Percentiles rank a stretch among this genome's conserved stretches.
phyloP scores from a whole-genome alignment of 2,329 filamentous ascomycete genomes.

The Penicillium sp. region DNA sequence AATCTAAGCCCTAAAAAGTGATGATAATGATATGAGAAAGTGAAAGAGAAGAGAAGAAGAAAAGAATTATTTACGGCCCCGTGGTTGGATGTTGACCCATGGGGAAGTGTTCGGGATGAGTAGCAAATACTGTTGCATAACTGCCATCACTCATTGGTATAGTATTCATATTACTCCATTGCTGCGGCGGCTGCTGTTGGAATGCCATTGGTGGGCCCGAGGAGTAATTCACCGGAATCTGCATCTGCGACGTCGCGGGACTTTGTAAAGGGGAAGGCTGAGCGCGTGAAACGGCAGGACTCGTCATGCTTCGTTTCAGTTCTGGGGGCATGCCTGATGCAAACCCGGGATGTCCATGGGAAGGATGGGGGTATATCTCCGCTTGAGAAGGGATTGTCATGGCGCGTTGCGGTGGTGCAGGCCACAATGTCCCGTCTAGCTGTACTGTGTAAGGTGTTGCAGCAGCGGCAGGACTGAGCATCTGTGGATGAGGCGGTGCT shows the following conservation, averaged over 20 bases:
- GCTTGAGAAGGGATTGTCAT: conserved; percentile 12
- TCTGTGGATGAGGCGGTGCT: conserved; percentile 29
- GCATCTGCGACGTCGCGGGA: conserved; percentile 24
- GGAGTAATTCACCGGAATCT: conserved; percentile 26
- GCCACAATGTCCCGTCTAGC: conserved; percentile 35
- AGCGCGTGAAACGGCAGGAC: conserved; percentile 24
- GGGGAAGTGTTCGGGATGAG: conserved; percentile 14
- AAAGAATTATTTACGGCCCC: conserved; percentile 13
- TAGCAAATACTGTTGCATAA: conserved; percentile 30
- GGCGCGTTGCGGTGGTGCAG: conserved; percentile 29
- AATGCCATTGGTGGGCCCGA: conserved; percentile 8
- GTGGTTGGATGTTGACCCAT: conserved; percentile 20
- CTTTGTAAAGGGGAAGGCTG: conserved; percentile 16
- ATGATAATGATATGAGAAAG: background rate
- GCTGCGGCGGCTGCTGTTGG: conserved; percentile 17
- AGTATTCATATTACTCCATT: conserved; percentile 7
- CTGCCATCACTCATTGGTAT: conserved; percentile 26
- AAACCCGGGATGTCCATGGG: conserved; percentile 23
- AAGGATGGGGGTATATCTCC: conserved; percentile 21
- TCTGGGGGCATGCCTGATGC: conserved; percentile 28
- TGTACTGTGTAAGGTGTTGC: conserved; percentile 30
- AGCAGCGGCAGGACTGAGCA: conserved; percentile 21
- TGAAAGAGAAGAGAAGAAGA: background rate
- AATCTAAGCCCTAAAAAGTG: background rate
- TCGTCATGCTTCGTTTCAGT: conserved; percentile 36